Percentiles rank a stretch among this genome's conserved stretches.
Conservation (phyloP, 2,329 filamentous ascomycete genomes). For the Leptosphaerulina australis region DNA sequence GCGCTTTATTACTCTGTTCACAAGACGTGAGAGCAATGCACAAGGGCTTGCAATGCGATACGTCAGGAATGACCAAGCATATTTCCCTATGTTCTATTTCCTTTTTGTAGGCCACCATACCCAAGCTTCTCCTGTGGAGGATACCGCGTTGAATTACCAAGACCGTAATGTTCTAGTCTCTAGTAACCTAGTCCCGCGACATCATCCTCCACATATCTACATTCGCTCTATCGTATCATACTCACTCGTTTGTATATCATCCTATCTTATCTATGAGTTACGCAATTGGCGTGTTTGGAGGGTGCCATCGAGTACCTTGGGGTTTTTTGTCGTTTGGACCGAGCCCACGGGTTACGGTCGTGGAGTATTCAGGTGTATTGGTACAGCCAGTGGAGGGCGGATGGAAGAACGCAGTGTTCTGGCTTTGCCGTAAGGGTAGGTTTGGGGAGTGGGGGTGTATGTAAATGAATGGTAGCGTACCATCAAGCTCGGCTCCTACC, state of each 20-base stretch:
- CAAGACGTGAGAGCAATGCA: background rate
- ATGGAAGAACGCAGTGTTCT: background rate
- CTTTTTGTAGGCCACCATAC: conserved; percentile 9
- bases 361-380: background rate
- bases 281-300: background rate
- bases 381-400: background rate
- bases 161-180: conserved; percentile 42
- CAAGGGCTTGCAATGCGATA: background rate
- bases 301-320: background rate
- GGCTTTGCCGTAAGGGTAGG: background rate
- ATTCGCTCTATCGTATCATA: conserved; percentile 9
- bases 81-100: conserved; percentile 7
- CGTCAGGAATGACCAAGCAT: background rate
- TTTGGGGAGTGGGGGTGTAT: background rate
- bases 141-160: conserved; percentile 33
- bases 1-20: background rate
- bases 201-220: conserved; percentile 24
- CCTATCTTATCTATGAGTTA: background rate
- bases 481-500: background rate
- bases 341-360: background rate
- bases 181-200: conserved; percentile 35
- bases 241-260: conserved; percentile 9
- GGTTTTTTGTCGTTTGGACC: background rate
- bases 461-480: conserved; percentile 1
- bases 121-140: conserved; percentile 23